These are phyloP conservation scores for Xerocomellus dryophilus DNA, from an alignment of 768 basidiomycete genomes.

Conservation along the genomic window DNA sequence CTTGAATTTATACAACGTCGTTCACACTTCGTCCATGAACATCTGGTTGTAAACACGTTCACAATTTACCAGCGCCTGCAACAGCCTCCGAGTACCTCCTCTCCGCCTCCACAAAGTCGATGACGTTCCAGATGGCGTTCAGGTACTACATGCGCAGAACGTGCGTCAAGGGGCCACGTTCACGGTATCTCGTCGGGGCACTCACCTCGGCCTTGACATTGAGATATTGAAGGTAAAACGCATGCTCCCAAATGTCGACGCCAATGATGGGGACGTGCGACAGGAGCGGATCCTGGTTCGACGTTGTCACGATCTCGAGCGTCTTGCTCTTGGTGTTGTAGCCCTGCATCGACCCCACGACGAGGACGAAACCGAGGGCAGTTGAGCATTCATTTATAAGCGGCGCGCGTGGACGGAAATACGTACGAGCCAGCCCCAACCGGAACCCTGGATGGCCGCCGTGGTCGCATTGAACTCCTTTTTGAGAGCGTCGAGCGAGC, in stretches of 20 bases:
- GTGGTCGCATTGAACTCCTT: constrained; percentile 84
- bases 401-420: background rate
- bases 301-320: constrained; percentile 86
- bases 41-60: constrained; percentile 4
- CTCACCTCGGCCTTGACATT: constrained; percentile 92
- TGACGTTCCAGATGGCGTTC: constrained; percentile 70
- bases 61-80: constrained; percentile 35
- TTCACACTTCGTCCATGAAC: no score
- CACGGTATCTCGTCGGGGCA: constrained; percentile 6
- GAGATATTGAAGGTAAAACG: constrained; percentile 94
- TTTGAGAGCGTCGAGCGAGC: constrained; percentile 66
- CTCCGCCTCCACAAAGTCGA: constrained; percentile 75
- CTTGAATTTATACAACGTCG: no score
- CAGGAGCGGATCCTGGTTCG: constrained; percentile 94
- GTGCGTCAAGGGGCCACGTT: background rate
- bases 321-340: constrained; percentile 60
- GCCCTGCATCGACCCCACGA: constrained; percentile 46
- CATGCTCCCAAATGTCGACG: constrained; percentile 95
- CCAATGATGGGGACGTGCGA: constrained; percentile 79
- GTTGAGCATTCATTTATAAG: background rate
- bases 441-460: constrained; percentile 85
- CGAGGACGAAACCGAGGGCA: no score
- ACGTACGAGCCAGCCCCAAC: constrained; percentile 96
- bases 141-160: constrained; percentile 49
- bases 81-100: constrained; percentile 48